These are phyloP conservation scores for Pleurostoma richardsiae DNA, from an alignment of 2,329 filamentous ascomycete species.

Conservation along the genomic window DNA sequence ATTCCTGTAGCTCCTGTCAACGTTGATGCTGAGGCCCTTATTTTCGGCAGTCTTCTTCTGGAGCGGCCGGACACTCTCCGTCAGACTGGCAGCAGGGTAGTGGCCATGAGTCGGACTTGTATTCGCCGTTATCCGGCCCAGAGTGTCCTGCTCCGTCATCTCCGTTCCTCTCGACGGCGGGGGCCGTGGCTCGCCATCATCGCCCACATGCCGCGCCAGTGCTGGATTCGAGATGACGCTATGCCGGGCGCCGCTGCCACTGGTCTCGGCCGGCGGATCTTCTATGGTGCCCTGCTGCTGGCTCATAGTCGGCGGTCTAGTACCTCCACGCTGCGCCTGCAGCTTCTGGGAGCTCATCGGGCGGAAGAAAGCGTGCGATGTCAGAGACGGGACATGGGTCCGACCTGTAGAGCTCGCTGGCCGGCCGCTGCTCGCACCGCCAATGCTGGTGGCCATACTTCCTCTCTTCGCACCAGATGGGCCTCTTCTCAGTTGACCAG, in stretches of 20 bases:
- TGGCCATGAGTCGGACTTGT: constrained; percentile 65
- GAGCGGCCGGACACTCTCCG: constrained; percentile 75
- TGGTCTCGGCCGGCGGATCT: constrained; percentile 10
- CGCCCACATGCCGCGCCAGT: constrained; percentile 20
- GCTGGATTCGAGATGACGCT: constrained; percentile 51
- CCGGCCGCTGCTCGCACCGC: constrained; percentile 43
- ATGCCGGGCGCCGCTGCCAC: constrained; percentile 41
- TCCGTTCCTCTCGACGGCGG: constrained; percentile 77
- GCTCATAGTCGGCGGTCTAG: constrained; percentile 36
- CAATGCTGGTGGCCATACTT: constrained; percentile 29
- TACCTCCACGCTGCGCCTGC: constrained; percentile 75
- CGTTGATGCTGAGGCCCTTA: constrained; percentile 48
- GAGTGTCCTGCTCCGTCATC: constrained; percentile 68
- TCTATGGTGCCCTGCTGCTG: constrained; percentile 24
- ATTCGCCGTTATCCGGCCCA: constrained; percentile 67
- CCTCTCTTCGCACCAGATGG: constrained; percentile 37
- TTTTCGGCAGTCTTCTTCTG: constrained; percentile 39
- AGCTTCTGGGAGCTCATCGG: constrained; percentile 96
- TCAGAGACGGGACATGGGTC: constrained; percentile 85
- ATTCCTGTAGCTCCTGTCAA: constrained; percentile 54
- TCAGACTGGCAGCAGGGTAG: constrained; percentile 54
- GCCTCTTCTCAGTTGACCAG: constrained; percentile 49
- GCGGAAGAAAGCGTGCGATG: constrained; percentile 87
- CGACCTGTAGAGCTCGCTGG: constrained; percentile 66
- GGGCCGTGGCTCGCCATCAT: constrained; percentile 48